Base-by-base conservation (phyloP, 495 filamentous ascomycete genomes). In the Physcia stellaris region DNA sequence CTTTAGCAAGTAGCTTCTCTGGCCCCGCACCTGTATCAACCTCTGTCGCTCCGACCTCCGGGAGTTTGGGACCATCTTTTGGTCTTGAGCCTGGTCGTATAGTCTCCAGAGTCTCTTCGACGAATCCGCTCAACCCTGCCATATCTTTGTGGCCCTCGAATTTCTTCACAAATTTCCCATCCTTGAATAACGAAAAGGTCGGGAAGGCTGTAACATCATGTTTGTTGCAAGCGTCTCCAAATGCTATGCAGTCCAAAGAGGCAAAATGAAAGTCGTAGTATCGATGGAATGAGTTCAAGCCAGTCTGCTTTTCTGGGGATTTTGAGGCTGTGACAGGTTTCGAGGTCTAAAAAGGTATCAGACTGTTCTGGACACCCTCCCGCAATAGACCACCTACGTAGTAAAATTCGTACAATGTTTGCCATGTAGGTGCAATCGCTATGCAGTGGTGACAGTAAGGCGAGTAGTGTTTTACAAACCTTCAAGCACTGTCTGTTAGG, bases 401-500 rank as follows among this genome's bases (percentile, higher is more conserved):
- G 62, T 95, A 94, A 60, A 75, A 95, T 57, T 96, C 90, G 62
- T 94, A 93, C 17, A 93, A 63, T 5, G 88, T 94, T 62, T 95
- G 85, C 68, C 77, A 96, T 36, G 72, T 77, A 19, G 92, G 92
- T 24, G 83, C 85, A 47, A 83, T 76, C 28, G 67, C 64, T 48
- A 69, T 62, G 61, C 92, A 96, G 60, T 96, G 90, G 27, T 61
- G 63, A 54, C 87, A 95, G 18, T 66, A 71, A 7, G 77, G 80
- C 36, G 82, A 86, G 54, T 76, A 83, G 54, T 78, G 73, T 54
- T 87, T 83, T 17, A 87, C 67, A 47, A 86, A 68, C 35, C 35
- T 38, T 20, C 20, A 23, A n/a, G 17, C 15, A 9, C n/a, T n/a
- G n/a, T n/a, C n/a, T n/a, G n/a, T n/a, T n/a, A n/a, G n/a, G n/a